Conservation (phyloP, 192 early-diverging fungal genomes). For the Linnemannia zychae region DNA sequence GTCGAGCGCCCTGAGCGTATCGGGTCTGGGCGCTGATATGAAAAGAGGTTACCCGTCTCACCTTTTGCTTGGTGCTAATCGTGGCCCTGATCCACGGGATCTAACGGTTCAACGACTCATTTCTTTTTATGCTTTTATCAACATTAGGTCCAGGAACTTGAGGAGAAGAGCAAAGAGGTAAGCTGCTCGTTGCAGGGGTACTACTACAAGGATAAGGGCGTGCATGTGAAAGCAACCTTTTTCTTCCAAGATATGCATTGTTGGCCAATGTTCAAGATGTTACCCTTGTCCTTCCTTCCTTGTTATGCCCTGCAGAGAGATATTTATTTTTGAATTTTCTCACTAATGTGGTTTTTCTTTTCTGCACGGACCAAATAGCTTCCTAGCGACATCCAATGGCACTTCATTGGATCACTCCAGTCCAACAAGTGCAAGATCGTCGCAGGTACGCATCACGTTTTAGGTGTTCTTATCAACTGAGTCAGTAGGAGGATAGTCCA, state of each 20-base stretch:
- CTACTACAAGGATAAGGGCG: not conserved
- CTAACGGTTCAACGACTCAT: not conserved
- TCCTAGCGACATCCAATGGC: constrained; percentile 94
- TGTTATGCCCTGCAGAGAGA: not conserved
- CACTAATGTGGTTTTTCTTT: not conserved
- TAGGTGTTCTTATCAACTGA: too few species aligned
- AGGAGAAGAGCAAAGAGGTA: constrained; percentile 86
- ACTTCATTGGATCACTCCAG: constrained; percentile 97
- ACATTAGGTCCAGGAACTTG: constrained; percentile 89
- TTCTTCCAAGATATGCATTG: not conserved
- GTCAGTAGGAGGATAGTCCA: too few species aligned
- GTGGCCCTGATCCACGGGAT: not conserved
- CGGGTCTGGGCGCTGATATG: constrained; percentile 25
- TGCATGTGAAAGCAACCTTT: not conserved
- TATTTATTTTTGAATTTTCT: constrained; percentile 12
- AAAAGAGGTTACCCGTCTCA: not conserved
- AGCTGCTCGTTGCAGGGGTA: not conserved
- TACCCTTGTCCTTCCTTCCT: not conserved
- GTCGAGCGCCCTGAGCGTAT: constrained; percentile 38
- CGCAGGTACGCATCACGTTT: constrained; percentile 59
- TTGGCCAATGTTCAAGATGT: not conserved
- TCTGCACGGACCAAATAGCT: constrained; percentile 57
- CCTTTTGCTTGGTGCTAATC: not conserved
- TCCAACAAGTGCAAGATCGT: constrained; percentile 96
- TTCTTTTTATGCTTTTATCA: not conserved